phyloP scores from a whole-genome alignment of 176 grass and related monocot genomes.

The Zea mays region DNA sequence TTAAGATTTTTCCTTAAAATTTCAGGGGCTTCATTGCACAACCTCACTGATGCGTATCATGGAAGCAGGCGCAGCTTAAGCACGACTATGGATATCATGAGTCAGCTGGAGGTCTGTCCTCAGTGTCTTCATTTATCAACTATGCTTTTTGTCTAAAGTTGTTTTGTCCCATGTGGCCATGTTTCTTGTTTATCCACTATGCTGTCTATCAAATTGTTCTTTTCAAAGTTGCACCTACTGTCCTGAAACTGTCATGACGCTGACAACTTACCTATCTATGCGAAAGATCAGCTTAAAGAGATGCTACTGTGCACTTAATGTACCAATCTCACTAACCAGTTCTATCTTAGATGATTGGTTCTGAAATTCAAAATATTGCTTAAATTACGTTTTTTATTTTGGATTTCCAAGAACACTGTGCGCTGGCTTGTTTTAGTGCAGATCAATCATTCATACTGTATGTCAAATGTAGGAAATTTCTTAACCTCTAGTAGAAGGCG shows the following conservation, averaged over 20 bases:
- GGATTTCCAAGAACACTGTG: not conserved
- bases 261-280: not conserved
- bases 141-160: not conserved
- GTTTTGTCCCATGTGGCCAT: constrained; percentile 23
- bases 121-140: constrained; percentile 26
- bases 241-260: not conserved
- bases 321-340: not conserved
- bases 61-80: constrained; percentile 70
- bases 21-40: constrained; percentile 65
- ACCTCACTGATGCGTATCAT: constrained; percentile 61
- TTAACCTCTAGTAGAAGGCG: constrained; percentile 4
- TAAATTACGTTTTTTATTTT: constrained; percentile 13
- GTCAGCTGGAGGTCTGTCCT: constrained; percentile 75
- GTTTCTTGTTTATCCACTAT: constrained; percentile 17
- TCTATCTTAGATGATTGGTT: constrained; percentile 16
- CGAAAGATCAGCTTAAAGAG: constrained; percentile 2
- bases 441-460: not conserved
- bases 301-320: constrained; percentile 5
- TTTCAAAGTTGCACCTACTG: constrained; percentile 3
- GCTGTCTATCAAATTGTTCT: not conserved
- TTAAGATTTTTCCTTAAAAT: constrained; percentile 50
- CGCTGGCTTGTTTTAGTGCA: constrained; percentile 15
- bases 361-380: constrained; percentile 7
- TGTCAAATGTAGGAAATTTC: not conserved
- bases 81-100: constrained; percentile 66